phyloP scores from a whole-genome alignment of 352 stramenopile genomes.

The Globisporangium paroecandrum region DNA sequence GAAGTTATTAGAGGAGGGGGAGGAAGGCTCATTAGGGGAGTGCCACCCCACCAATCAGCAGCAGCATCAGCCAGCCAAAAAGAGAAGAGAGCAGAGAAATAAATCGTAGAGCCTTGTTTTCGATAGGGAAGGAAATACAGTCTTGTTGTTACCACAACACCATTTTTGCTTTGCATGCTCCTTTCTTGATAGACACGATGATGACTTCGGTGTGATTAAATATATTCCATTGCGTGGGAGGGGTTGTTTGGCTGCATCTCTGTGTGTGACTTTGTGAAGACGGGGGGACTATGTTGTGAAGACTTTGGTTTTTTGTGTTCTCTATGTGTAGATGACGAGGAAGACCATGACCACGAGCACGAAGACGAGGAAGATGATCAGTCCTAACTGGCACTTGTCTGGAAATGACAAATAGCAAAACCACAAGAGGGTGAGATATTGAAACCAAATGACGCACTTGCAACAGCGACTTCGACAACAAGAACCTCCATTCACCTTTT shows the following conservation, averaged over 20 bases:
- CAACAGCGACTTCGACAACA: background rate
- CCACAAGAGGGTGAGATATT: background rate
- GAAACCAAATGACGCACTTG: background rate
- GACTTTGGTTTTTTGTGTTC: slow-evolving; percentile 2
- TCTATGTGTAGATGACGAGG: slow-evolving; percentile 82
- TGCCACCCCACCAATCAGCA: background rate
- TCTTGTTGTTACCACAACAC: background rate
- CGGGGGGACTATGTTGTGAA: background rate
- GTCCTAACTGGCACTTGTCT: slow-evolving; percentile 77
- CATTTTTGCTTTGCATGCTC: background rate
- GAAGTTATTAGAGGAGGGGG: slow-evolving; percentile 16
- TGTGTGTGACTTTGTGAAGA: background rate
- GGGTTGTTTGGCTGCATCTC: background rate
- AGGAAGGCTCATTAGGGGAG: background rate
- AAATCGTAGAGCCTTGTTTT: background rate
- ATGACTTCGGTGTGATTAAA: background rate
- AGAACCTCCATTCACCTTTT: slow-evolving; percentile 46
- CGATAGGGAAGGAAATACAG: background rate
- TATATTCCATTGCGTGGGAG: background rate
- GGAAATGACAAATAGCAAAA: slow-evolving; percentile 7
- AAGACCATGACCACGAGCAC: slow-evolving; percentile 77
- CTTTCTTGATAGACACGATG: background rate
- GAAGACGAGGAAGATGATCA: slow-evolving; percentile 67
- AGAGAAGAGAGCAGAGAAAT: background rate
- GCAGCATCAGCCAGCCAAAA: background rate